A percentile compares a stretch with the other conserved stretches of the same genome.
These are phyloP conservation scores for Xylaria sp. DNA, from an alignment of 2,329 filamentous ascomycete species.

Conservation along the genomic window DNA sequence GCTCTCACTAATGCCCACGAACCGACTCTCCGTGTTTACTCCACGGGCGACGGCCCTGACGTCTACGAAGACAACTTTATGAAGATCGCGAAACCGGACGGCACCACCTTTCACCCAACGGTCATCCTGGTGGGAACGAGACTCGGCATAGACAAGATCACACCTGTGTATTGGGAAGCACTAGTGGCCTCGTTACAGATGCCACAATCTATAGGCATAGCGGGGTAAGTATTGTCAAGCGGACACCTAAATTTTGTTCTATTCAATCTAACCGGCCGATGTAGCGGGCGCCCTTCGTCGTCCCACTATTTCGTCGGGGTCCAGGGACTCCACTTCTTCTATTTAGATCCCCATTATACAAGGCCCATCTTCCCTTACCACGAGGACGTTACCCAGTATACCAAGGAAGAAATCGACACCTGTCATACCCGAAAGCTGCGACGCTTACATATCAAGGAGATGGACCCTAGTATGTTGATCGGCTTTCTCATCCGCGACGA, in stretches of 20 bases:
- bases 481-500: slow-evolving; percentile 88
- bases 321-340: slow-evolving; percentile 83
- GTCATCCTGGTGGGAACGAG: slow-evolving; percentile 89
- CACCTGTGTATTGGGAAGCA: slow-evolving; percentile 94
- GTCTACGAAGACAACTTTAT: slow-evolving; percentile 92
- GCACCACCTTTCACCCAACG: slow-evolving; percentile 79
- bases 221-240: slow-evolving; percentile 71
- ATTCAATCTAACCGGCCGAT: slow-evolving; percentile 31
- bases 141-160: slow-evolving; percentile 93
- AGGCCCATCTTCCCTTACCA: slow-evolving; percentile 78
- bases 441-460: slow-evolving; percentile 84
- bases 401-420: slow-evolving; percentile 77
- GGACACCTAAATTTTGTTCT: neutral
- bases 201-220: slow-evolving; percentile 93
- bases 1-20: slow-evolving; percentile 77
- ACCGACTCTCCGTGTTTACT: slow-evolving; percentile 80
- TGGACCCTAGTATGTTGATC: slow-evolving; percentile 98
- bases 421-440: slow-evolving; percentile 90
- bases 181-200: slow-evolving; percentile 86
- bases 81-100: slow-evolving; percentile 76
- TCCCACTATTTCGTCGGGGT: slow-evolving; percentile 74
- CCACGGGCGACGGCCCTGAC: slow-evolving; percentile 88
- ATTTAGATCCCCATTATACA: slow-evolving; percentile 92
- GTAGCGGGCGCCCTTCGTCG: slow-evolving; percentile 90
- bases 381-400: slow-evolving; percentile 67